Evolutionary conservation across 768 basidiomycete genomes (phyloP), one percentile per base, ranked within the genome.

Genomic region (Lactifluus pinguis): DNA sequence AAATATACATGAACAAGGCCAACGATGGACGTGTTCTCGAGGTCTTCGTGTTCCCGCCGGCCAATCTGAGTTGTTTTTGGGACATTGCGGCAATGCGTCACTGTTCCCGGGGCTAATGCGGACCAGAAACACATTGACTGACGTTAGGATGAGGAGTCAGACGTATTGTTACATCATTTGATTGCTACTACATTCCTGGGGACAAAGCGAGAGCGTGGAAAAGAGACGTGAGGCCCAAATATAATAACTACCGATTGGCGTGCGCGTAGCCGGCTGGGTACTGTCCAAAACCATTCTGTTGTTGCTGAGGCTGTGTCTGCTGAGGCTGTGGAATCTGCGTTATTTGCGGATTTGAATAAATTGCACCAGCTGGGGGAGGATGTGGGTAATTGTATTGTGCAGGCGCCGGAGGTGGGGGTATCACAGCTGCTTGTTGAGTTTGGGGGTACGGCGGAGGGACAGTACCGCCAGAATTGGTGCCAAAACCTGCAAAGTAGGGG

Each of bases 401-500:
- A 4, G 58, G 73, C 7, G 72, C 69, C 56, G 72, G 72, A 32
- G 71, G 65, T 29, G 66, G 62, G 25, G 69, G 63, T 52, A 65
- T 66, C 34, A 38, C 52, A 67, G 79, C 70, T 32, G 86, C 85
- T 3, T 87, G 86, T 5, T 83, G 77, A 80, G 86, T 85, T 38
- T 84, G 77, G 11, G 63, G 56, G 36, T 65, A 65, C 19, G 65
- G 56, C 2, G 52, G 17, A 36, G 56, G 57, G 36, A 47, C 83
- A 80, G 36, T 80, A 76, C 2, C 77, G 67, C 30, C 78, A 66
- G 47, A 77, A 70, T 42, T 77, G 73, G 61, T 69, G 67, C 14
- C 71, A 69, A 57, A 74, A 71, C 19, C 70, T 5, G 81, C 75
- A 73, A 98, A 97, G 73, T 98, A 98, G 0, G 92, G 90, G 68